Base-by-base conservation (phyloP, 805 yeast species). In the Schwanniomyces pseudopolymorphus region DNA sequence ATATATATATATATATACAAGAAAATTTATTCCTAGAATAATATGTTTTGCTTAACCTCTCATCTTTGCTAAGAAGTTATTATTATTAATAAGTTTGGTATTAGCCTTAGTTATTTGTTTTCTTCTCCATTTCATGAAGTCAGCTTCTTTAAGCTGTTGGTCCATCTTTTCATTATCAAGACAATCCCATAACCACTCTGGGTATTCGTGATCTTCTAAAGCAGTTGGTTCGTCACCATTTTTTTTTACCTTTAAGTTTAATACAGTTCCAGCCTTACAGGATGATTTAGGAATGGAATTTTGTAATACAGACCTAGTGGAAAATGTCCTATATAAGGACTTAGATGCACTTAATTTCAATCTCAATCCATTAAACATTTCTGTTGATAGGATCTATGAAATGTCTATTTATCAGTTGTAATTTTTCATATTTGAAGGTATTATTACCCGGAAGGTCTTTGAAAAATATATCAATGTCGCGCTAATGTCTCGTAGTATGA, bases 151-250 rank as follows among this genome's bases (percentile, higher is more conserved):
- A 33, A 85, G 72, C 53, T 78, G 72, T 22, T 72, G 78, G 46
- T 75, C 72, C 58, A 80, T 83, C n/a, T 79, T 79, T 33, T 79
- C 78, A 43, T 78, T 72, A 64, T 91, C 96, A 26, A 90, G 77
- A 40, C 88, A 73, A 4, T 78, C 80, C 98, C 98, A 94, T 44
- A 92, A 75, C 99, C 99, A 92, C 39, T 78, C 87, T 4, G 99
- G 99, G 61, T 92, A 92, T 58, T 91, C 96, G 33, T 74, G 74
- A 63, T 94, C 98, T 50, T 85, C 89, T 45, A 86, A 66, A 1
- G 98, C 98, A 4, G 89, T 83, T 7, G 95, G 89, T 56, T 90
- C 97, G 49, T 84, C 81, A n/a, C 92, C 95, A 31, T 77, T 75
- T 60, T 89, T 90, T 60, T 80, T 80, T 38, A 92, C 77, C 56